Evolutionary conservation across 1,284 basidiomycete species (phyloP).

Genomic region (Malassezia slooffiae): DNA sequence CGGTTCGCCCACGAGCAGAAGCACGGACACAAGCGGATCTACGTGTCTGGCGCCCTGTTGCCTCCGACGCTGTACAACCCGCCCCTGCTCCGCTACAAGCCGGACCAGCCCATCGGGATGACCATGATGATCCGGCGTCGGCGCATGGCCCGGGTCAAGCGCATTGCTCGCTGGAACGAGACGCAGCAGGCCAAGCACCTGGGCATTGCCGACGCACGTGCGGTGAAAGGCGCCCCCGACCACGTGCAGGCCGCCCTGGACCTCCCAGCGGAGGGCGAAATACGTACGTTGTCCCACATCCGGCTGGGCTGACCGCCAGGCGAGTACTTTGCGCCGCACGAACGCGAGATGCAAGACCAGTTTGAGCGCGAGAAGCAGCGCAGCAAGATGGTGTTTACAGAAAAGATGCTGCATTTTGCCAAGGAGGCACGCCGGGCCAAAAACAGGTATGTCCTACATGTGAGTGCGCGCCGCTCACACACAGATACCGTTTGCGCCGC

Average conservation of each 20-base stretch:
- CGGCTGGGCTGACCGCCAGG: not conserved
- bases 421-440: slow-evolving; percentile 25
- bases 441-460: slow-evolving; percentile 10
- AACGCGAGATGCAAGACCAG: slow-evolving; percentile 8
- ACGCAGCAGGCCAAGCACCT: slow-evolving; percentile 16
- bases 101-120: slow-evolving; percentile 30
- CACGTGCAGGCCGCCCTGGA: slow-evolving; percentile 6
- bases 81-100: slow-evolving; percentile 40
- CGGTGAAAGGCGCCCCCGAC: slow-evolving; percentile 1
- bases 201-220: not conserved
- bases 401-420: slow-evolving; percentile 24
- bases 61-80: slow-evolving; percentile 32
- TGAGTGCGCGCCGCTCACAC: not conserved
- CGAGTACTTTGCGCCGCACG: not conserved
- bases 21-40: not conserved
- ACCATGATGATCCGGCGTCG: slow-evolving; percentile 42
- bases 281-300: not conserved
- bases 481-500: not conserved
- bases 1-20: not conserved
- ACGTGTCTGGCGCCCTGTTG: slow-evolving; percentile 27
- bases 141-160: slow-evolving; percentile 18
- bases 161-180: slow-evolving; percentile 20
- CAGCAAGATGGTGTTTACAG: slow-evolving; percentile 21
- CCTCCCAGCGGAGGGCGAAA: too few relatives aligned
- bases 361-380: slow-evolving; percentile 26